phyloP scores from a whole-genome alignment of 768 basidiomycete species.

The Dioszegia crocea region DNA sequence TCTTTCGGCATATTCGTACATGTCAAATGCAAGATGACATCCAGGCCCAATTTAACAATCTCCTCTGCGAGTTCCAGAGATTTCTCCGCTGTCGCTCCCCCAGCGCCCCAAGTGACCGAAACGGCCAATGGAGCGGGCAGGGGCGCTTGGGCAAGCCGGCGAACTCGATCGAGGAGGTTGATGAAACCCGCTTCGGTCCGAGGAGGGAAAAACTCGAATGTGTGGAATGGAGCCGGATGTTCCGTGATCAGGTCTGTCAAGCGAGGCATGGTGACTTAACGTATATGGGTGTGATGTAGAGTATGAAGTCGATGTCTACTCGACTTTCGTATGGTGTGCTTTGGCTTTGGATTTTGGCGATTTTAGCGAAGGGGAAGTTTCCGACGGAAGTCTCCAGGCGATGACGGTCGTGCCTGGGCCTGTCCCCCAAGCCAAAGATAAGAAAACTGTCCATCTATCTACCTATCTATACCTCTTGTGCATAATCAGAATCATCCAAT shows the following conservation, averaged over 20 bases:
- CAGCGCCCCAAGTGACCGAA: constrained; percentile 96
- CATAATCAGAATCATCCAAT: background rate
- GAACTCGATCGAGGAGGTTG: constrained; percentile 82
- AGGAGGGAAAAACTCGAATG: constrained; percentile 96
- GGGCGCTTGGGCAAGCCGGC: constrained; percentile 65
- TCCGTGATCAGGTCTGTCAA: constrained; percentile 6
- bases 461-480: background rate
- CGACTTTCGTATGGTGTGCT: background rate
- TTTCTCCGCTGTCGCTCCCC: constrained; percentile 81
- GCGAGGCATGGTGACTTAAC: constrained; percentile 2
- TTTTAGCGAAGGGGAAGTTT: background rate
- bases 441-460: background rate
- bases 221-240: constrained; percentile 65
- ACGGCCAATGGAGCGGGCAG: constrained; percentile 68
- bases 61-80: constrained; percentile 74
- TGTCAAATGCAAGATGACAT: constrained; percentile 48
- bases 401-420: too few species aligned
- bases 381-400: too few species aligned
- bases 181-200: constrained; percentile 82
- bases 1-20: constrained; percentile 50
- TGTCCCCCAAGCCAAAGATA: background rate
- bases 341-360: background rate
- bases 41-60: constrained; percentile 40
- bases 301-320: background rate
- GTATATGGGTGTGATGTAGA: background rate